Evolutionary conservation across 768 basidiomycete species (phyloP).

Genomic region (Cystofilobasidium ferigula): DNA sequence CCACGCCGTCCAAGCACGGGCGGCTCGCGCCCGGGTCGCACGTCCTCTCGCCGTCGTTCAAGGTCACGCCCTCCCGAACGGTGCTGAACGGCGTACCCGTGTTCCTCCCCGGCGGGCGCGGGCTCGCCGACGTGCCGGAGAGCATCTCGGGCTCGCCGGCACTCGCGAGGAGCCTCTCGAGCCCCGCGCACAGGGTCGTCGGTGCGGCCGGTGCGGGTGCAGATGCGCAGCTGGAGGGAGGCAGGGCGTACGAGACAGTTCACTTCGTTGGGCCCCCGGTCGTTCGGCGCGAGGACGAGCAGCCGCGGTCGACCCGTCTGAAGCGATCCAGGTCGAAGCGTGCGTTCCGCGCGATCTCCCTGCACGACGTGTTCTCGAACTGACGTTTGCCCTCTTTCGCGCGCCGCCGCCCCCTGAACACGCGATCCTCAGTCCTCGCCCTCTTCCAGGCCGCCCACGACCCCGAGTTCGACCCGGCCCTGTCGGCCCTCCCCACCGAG

Average conservation of each 20-base stretch:
- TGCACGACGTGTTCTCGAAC: not conserved
- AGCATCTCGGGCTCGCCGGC: not conserved
- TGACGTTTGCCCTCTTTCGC: not conserved
- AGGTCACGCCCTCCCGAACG: constrained; percentile 8
- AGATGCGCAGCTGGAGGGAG: no score
- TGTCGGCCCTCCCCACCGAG: constrained; percentile 1
- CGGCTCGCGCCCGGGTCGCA: not conserved
- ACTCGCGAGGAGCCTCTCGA: not conserved
- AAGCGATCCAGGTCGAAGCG: constrained; percentile 13
- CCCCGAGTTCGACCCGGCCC: not conserved
- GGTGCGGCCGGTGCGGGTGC: no score
- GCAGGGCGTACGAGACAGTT: not conserved
- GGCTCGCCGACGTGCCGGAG: constrained; percentile 13
- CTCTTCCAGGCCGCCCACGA: constrained; percentile 11
- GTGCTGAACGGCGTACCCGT: constrained; percentile 4
- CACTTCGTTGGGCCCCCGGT: not conserved
- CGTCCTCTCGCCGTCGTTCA: not conserved
- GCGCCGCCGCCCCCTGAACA: no score
- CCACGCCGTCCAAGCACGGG: not conserved
- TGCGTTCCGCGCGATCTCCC: not conserved
- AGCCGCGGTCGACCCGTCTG: not conserved
- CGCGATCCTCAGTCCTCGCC: constrained; percentile 2
- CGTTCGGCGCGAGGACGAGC: not conserved
- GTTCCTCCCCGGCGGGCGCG: constrained; percentile 1
- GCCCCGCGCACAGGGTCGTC: not conserved